Evolutionary conservation across 768 basidiomycete species (phyloP).

Genomic region (Coprinopsis sp.): DNA sequence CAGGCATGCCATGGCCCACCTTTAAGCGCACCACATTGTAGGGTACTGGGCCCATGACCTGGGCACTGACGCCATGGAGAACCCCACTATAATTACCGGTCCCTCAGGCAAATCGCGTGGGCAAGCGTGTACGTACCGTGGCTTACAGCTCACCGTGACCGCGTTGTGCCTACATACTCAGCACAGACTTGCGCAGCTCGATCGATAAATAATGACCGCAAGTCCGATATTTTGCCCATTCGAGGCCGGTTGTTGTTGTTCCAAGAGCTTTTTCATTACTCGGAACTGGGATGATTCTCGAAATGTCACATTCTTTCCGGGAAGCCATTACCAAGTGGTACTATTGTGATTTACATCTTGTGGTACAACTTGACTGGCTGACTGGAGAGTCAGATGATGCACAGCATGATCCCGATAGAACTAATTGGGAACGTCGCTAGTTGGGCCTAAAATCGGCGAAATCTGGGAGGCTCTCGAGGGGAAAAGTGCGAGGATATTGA

Average conservation of each 20-base stretch:
- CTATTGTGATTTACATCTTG: conserved; percentile 14
- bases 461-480: conserved; percentile 6
- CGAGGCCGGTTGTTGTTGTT: no score
- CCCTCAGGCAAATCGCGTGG: no score
- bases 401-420: conserved; percentile 5
- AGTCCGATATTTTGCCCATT: no score
- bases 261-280: background rate
- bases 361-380: conserved; percentile 17
- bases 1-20: no score
- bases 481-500: conserved; percentile 8
- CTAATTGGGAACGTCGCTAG: conserved; percentile 1
- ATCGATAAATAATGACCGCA: no score
- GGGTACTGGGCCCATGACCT: no score
- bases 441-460: conserved; percentile 1
- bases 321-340: conserved; percentile 2
- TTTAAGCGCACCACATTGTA: no score
- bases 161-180: no score
- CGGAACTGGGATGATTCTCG: conserved; percentile 1
- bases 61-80: no score
- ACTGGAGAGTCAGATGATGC: conserved; percentile 32
- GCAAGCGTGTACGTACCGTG: no score
- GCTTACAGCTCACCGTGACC: no score
- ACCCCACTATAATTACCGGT: no score
- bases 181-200: background rate
- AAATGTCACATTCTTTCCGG: conserved; percentile 2